A percentile compares a stretch with the other conserved stretches of the same genome.
phyloP scores from a whole-genome alignment of 2,329 filamentous ascomycete genomes.

The Botryotinia narcissicola region DNA sequence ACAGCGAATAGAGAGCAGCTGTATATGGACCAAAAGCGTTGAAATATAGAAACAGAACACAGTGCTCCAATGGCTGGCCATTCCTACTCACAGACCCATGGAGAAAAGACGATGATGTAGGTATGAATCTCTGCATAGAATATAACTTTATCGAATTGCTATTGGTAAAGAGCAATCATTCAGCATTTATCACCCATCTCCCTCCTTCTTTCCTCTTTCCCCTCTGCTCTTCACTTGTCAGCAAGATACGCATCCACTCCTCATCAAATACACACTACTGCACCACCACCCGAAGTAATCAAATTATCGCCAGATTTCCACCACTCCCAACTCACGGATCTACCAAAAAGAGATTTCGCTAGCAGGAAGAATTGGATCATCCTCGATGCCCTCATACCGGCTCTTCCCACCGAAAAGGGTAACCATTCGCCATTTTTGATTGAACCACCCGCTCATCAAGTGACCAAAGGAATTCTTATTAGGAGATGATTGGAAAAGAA shows the following conservation, averaged over 20 bases:
- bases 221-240: neutral
- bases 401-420: neutral
- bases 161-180: neutral
- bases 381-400: conserved; percentile 4
- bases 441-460: neutral
- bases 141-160: neutral
- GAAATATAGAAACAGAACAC: neutral
- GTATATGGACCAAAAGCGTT: neutral
- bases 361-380: neutral
- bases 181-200: neutral
- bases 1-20: neutral
- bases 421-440: conserved; percentile 5
- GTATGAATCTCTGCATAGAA: neutral
- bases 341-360: conserved; percentile 6
- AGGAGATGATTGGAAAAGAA: no score
- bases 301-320: conserved; percentile 7
- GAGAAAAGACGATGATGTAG: neutral
- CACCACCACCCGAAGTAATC: conserved; percentile 6
- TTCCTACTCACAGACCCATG: neutral
- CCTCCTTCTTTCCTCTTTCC: neutral
- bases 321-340: conserved; percentile 12
- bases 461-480: neutral
- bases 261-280: neutral
- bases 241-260: neutral
- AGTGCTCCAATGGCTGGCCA: neutral